Percentiles rank a stretch among this genome's conserved stretches.
Evolutionary conservation across 495 filamentous ascomycete genomes (phyloP).

Genomic region (Cairneyella variabilis): DNA sequence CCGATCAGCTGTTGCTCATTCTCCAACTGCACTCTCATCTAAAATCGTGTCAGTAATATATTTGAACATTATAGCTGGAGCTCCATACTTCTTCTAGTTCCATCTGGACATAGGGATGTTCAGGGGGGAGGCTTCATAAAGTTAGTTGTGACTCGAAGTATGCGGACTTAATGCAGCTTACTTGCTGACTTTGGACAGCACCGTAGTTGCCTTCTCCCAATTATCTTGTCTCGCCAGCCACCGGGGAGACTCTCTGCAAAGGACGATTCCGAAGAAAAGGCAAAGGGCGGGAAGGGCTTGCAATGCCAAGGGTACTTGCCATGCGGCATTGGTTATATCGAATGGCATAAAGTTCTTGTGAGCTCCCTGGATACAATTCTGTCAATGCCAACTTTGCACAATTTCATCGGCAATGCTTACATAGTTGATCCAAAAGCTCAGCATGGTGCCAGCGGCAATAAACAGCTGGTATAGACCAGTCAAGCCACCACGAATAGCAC

Average conservation of each 20-base stretch:
- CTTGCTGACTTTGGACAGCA: constrained; percentile 28
- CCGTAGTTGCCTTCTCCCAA: constrained; percentile 61
- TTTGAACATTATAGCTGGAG: not conserved
- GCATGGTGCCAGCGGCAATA: constrained; percentile 52
- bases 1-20: constrained; percentile 42
- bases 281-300: constrained; percentile 62
- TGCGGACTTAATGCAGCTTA: constrained; percentile 4
- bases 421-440: constrained; percentile 49
- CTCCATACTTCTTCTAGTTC: constrained; percentile 53
- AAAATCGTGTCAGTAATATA: not conserved
- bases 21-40: constrained; percentile 63
- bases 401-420: not conserved
- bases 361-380: constrained; percentile 42
- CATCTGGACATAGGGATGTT: constrained; percentile 61
- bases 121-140: constrained; percentile 33
- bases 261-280: constrained; percentile 52
- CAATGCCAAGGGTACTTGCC: constrained; percentile 64
- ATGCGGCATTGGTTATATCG: constrained; percentile 47
- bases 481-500: constrained; percentile 66
- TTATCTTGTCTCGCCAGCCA: constrained; percentile 66
- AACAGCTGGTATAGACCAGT: constrained; percentile 72
- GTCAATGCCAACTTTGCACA: not conserved
- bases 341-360: constrained; percentile 45
- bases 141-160: not conserved
- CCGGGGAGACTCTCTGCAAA: constrained; percentile 67